These are phyloP conservation scores for Exutisphaerella laricina DNA, from an alignment of 2,329 filamentous ascomycete genomes.

Conservation along the genomic window DNA sequence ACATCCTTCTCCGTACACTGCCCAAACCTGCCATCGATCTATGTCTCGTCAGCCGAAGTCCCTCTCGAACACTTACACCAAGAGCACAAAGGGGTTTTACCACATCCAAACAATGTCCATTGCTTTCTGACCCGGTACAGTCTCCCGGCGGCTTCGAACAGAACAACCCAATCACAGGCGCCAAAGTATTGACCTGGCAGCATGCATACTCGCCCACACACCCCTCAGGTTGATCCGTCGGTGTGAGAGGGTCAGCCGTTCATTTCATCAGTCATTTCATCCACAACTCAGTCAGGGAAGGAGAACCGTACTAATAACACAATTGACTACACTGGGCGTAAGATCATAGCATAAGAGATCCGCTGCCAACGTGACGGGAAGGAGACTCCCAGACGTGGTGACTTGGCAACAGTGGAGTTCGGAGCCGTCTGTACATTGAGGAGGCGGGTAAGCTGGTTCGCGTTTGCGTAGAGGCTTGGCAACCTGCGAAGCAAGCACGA, in stretches of 20 bases:
- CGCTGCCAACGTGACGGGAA: constrained; percentile 8
- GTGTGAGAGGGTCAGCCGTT: constrained; percentile 1
- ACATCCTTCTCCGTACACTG: background rate
- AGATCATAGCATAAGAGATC: constrained; percentile 19
- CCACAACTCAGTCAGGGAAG: background rate
- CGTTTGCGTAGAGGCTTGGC: too few relatives aligned
- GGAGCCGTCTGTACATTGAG: constrained; percentile 15
- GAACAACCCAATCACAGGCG: constrained; percentile 15
- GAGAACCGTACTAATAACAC: constrained; percentile 14
- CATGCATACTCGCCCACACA: constrained; percentile 15
- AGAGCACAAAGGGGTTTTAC: too few relatives aligned
- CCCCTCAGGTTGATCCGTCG: constrained; percentile 1
- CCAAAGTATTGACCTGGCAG: constrained; percentile 19
- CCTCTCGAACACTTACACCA: too few relatives aligned
- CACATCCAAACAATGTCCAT: background rate
- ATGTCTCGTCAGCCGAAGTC: too few relatives aligned
- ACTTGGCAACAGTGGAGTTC: constrained; percentile 20
- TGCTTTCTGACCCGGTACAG: constrained; percentile 12
- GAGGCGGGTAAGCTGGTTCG: background rate
- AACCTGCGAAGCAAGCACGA: too few relatives aligned
- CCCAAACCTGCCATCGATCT: background rate
- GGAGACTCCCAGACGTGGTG: constrained; percentile 7
- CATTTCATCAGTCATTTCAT: too few relatives aligned
- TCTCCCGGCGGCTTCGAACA: constrained; percentile 17
- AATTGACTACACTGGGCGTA: constrained; percentile 20